Conservation (phyloP, 768 basidiomycete genomes). For the Dendrothele bispora region DNA sequence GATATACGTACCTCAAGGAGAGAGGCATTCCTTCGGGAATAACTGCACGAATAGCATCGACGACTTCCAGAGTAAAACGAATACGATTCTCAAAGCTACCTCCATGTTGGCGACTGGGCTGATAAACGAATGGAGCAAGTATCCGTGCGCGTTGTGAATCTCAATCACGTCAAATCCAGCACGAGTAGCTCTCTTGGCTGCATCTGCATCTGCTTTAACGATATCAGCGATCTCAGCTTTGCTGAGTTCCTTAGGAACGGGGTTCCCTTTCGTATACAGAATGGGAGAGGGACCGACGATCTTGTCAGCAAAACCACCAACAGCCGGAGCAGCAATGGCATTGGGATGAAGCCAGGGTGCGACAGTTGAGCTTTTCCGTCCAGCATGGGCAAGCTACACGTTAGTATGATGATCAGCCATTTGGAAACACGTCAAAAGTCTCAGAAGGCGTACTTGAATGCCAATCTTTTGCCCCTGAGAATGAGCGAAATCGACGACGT, state of each 20-base stretch:
- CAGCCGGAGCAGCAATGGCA: constrained; percentile 30
- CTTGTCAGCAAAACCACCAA: constrained; percentile 52
- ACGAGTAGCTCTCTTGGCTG: constrained; percentile 50
- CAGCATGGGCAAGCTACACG: constrained; percentile 60
- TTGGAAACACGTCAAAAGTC: constrained; percentile 37
- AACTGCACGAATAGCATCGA: constrained; percentile 59
- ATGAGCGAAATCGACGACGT: constrained; percentile 71
- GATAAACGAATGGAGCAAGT: constrained; percentile 55
- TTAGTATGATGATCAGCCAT: constrained; percentile 24
- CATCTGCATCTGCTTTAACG: constrained; percentile 53
- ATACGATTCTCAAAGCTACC: constrained; percentile 71
- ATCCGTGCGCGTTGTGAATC: constrained; percentile 67
- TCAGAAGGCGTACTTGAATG: constrained; percentile 48
- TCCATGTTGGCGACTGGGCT: constrained; percentile 65
- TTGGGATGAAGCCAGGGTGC: constrained; percentile 58
- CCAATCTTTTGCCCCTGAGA: constrained; percentile 68
- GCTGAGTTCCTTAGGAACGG: constrained; percentile 57
- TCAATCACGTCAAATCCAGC: constrained; percentile 65
- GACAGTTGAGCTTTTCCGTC: constrained; percentile 68
- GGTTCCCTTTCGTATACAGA: constrained; percentile 39
- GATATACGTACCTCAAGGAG: constrained; percentile 68
- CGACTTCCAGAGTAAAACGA: constrained; percentile 60
- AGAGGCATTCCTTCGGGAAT: constrained; percentile 67
- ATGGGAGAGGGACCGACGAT: constrained; percentile 60
- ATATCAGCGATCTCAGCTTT: constrained; percentile 56